Percentiles rank a stretch among this genome's conserved stretches.
Evolutionary conservation across 2,329 filamentous ascomycete genomes (phyloP).

Genomic region (Xylariomycetidae sp.): DNA sequence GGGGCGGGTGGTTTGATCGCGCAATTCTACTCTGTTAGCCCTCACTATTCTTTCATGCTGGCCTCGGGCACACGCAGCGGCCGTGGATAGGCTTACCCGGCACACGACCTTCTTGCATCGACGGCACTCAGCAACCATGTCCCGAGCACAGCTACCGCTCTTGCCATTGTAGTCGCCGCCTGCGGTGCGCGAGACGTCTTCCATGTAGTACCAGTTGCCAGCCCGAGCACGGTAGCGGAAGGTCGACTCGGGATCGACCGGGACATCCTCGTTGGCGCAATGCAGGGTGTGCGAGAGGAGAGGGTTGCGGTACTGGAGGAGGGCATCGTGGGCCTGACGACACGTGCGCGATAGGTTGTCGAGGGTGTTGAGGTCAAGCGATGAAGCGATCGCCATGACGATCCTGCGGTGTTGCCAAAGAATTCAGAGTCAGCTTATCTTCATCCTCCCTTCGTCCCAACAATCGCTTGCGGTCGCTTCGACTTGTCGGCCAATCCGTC

Average conservation of each 20-base stretch:
- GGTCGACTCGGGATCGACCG: conserved; percentile 48
- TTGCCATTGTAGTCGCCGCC: conserved; percentile 54
- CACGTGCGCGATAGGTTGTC: conserved; percentile 79
- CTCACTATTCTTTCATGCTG: neutral
- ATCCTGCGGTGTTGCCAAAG: conserved; percentile 53
- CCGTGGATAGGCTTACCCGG: conserved; percentile 55
- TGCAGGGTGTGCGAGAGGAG: conserved; percentile 71
- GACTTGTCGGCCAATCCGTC: too few species aligned
- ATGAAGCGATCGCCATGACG: conserved; percentile 65
- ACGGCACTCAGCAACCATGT: conserved; percentile 79
- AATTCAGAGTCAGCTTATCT: conserved; percentile 8
- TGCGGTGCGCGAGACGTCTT: conserved; percentile 33
- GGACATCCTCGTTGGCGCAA: conserved; percentile 64
- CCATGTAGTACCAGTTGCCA: conserved; percentile 54
- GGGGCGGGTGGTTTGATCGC: conserved; percentile 73
- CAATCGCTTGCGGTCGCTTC: too few species aligned
- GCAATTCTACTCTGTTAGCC: conserved; percentile 69
- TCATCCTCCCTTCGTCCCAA: conserved; percentile 2
- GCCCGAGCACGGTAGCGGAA: conserved; percentile 53
- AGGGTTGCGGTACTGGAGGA: conserved; percentile 71
- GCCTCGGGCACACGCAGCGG: neutral
- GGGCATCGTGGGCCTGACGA: conserved; percentile 67
- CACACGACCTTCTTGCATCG: conserved; percentile 74
- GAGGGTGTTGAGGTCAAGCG: conserved; percentile 81
- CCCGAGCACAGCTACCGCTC: conserved; percentile 72